Evolutionary conservation across 495 filamentous ascomycete genomes (phyloP), one percentile per base, ranked within the genome.

Genomic region (Margaritispora aquatica): DNA sequence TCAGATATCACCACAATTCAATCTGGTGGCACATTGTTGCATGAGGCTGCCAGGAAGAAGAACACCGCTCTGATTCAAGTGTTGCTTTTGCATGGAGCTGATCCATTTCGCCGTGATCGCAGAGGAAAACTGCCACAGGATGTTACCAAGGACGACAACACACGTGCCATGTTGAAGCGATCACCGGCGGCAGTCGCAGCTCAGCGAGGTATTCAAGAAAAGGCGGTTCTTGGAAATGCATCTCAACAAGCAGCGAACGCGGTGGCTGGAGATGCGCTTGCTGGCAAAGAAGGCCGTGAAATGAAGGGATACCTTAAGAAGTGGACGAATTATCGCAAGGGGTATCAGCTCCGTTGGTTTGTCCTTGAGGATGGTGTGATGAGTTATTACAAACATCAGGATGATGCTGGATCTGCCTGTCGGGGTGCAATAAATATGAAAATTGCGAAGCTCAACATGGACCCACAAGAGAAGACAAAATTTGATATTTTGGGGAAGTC

Each of bases 261-360:
- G 44, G 75, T 76, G 0, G 73, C 78, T 26, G 80, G 82, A 19
- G 88, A 95, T 62, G 77, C 79, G 26, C 74, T 91, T 55, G 86
- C 85, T 46, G 84, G 87, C 8, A 94, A 92, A 63, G 94, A 98
- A 60, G 84, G 87, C 10, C 83, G 92, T 47, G 94, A 97, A 70
- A 97, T 97, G 90, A 96, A 92, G 73, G 94, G 94, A 9, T 98
- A 97, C 70, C 76, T 98, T 57, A 96, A 96, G 71, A 98, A 98
- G 68, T 98, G 94, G 94, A 97, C 94, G 21, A 98, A 98, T 66
- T 98, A 98, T 70, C 90, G 92, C 9, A 90, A 85, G 66, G 94
- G 94, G 2, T 97, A 94, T 74, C 96, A 98, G 74, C 74, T 98
- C 54, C 81, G 94, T 50, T 98, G 93, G 92, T 98, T 98, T 71